These are phyloP conservation scores for Areca catechu DNA, from an alignment of 176 grass and related monocot species.

Conservation along the genomic window DNA sequence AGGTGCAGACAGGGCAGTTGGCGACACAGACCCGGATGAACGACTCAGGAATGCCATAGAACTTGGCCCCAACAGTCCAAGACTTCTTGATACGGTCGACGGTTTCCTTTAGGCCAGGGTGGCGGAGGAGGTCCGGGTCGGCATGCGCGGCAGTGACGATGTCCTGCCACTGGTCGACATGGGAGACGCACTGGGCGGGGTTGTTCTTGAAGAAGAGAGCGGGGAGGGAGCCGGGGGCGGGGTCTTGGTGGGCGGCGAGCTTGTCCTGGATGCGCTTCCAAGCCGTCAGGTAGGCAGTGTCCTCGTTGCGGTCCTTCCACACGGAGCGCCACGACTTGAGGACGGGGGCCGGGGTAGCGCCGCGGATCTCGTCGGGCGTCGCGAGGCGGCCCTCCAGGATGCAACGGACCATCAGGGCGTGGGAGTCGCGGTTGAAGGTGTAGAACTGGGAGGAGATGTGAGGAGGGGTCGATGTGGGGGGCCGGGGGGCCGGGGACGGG, in stretches of 20 bases:
- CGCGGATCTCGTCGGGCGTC: conserved; percentile 61
- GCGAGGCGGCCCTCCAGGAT: conserved; percentile 61
- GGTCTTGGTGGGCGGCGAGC: conserved; percentile 48
- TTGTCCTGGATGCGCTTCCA: conserved; percentile 99
- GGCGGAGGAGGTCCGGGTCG: conserved; percentile 76
- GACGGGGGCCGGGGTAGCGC: conserved; percentile 54
- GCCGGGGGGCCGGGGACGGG: conserved; percentile 19
- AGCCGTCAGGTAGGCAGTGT: conserved; percentile 97
- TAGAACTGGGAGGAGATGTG: conserved; percentile 98
- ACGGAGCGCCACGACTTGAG: conserved; percentile 88
- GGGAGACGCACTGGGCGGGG: conserved; percentile 59
- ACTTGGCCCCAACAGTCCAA: conserved; percentile 92
- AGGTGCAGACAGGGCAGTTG: conserved; percentile 66
- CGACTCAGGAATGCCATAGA: conserved; percentile 99
- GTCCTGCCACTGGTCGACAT: conserved; percentile 80
- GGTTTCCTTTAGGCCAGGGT: conserved; percentile 90
- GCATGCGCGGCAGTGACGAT: conserved; percentile 68
- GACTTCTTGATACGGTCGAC: conserved; percentile 90
- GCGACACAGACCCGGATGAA: conserved; percentile 86
- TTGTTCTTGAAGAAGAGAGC: conserved; percentile 92
- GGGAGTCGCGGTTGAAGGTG: conserved; percentile 74
- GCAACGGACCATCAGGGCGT: conserved; percentile 89
- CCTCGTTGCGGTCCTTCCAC: conserved; percentile 99
- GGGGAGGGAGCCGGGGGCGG: conserved; percentile 1
- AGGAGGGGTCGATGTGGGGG: conserved; percentile 46